A percentile compares a stretch with the other conserved stretches of the same genome.
phyloP scores from a whole-genome alignment of 495 filamentous ascomycete genomes.

The Mycothermus thermophilus region DNA sequence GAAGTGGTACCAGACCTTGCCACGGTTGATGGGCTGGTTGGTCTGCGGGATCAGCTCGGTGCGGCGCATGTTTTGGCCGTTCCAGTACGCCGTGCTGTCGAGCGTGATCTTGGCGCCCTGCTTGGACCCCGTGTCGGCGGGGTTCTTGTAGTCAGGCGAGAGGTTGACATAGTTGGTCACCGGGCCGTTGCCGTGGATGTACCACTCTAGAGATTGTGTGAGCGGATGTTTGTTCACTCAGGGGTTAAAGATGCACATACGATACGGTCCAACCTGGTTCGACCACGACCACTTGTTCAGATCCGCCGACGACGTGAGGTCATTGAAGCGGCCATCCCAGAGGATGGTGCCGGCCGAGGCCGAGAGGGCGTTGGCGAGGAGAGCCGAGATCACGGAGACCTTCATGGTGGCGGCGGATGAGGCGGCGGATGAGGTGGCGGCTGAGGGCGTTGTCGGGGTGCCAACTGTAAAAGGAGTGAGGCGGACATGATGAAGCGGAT shows the following conservation, averaged over 20 bases:
- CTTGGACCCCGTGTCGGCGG: conserved; percentile 43
- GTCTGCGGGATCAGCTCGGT: conserved; percentile 58
- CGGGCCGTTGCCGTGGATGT: conserved; percentile 48
- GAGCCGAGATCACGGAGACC: too few relatives aligned
- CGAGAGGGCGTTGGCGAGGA: conserved; percentile 12
- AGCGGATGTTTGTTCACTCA: too few relatives aligned
- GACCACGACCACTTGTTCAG: conserved; percentile 52
- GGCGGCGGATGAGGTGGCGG: too few relatives aligned
- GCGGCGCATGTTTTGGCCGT: conserved; percentile 42
- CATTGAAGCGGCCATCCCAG: conserved; percentile 52
- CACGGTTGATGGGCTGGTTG: conserved; percentile 43
- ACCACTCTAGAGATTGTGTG: too few relatives aligned
- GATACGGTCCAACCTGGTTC: conserved; percentile 51
- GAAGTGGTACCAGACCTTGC: conserved; percentile 59
- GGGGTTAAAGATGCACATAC: too few relatives aligned
- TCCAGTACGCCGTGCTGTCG: conserved; percentile 47
- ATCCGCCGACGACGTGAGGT: conserved; percentile 34
- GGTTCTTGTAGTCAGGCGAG: conserved; percentile 46
- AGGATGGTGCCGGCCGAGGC: conserved; percentile 32
- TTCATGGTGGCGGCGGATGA: too few relatives aligned
- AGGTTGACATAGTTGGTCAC: conserved; percentile 48
- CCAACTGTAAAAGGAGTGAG: too few relatives aligned
- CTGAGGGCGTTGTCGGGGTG: too few relatives aligned
- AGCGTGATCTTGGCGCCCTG: conserved; percentile 59
- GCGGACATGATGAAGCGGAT: too few relatives aligned